Percentiles rank a stretch among this genome's conserved stretches.
Conservation (phyloP, 768 basidiomycete species). For the Mycena amicta region DNA sequence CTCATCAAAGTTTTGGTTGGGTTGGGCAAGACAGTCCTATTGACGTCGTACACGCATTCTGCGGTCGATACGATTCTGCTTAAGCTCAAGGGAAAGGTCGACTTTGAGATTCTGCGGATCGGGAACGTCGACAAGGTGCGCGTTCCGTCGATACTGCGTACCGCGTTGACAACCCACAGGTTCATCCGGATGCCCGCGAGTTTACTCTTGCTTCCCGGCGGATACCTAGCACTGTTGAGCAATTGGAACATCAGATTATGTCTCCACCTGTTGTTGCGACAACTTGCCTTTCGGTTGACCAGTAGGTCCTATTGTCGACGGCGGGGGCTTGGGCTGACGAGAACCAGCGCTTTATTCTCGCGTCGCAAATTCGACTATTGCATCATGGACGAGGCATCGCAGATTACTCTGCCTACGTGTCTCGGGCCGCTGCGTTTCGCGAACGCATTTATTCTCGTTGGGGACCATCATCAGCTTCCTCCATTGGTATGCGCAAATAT, state of each 20-base stretch:
- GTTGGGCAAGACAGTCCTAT: constrained; percentile 82
- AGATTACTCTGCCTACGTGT: constrained; percentile 94
- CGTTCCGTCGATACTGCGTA: constrained; percentile 1
- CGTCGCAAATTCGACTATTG: constrained; percentile 91
- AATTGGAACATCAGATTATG: constrained; percentile 83
- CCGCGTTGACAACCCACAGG: constrained; percentile 42
- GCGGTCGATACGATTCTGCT: constrained; percentile 96
- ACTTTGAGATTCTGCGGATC: constrained; percentile 78
- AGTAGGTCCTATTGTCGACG: constrained; percentile 56
- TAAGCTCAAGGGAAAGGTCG: constrained; percentile 66
- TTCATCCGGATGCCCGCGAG: constrained; percentile 78
- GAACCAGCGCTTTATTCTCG: constrained; percentile 74
- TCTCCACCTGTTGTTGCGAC: constrained; percentile 93
- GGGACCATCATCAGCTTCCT: constrained; percentile 96
- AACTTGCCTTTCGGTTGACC: constrained; percentile 91
- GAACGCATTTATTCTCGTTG: constrained; percentile 90
- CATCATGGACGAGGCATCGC: constrained; percentile 97
- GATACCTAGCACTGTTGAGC: constrained; percentile 69
- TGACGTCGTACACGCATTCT: constrained; percentile 96
- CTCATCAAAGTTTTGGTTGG: constrained; percentile 79
- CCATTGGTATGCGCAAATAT: no score
- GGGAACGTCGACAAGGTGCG: constrained; percentile 91
- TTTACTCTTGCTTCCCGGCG: constrained; percentile 65
- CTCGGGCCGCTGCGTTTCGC: constrained; percentile 91
- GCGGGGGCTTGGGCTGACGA: background rate